These are phyloP conservation scores for Golubevia pallescens DNA, from an alignment of 1,284 basidiomycete species.

Conservation along the genomic window DNA sequence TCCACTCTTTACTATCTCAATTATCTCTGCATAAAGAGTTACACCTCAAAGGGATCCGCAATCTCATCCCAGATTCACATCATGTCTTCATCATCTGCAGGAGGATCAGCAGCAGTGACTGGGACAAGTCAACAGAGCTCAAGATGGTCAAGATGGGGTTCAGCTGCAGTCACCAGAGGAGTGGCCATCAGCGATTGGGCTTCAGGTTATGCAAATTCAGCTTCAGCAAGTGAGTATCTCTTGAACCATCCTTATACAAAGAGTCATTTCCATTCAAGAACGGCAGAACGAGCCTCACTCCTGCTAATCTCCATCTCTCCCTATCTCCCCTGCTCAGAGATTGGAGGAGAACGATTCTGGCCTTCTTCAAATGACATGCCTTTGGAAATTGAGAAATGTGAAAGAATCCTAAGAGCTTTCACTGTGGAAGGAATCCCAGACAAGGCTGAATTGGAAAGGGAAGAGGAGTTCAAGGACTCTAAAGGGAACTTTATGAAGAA, in stretches of 20 bases:
- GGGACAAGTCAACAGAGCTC: not conserved
- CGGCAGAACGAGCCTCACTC: no score
- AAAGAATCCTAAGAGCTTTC: conserved; percentile 67
- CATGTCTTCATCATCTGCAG: not conserved
- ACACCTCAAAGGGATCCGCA: not conserved
- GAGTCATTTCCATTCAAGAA: no score
- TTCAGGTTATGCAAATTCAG: conserved; percentile 50
- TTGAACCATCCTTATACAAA: no score
- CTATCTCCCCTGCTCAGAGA: conserved; percentile 13
- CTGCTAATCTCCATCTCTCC: no score
- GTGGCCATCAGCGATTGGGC: conserved; percentile 55
- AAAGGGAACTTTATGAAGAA: conserved; percentile 53
- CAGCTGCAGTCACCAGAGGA: conserved; percentile 36
- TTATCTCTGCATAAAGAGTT: no score
- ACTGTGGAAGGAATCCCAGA: conserved; percentile 57
- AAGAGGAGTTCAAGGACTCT: conserved; percentile 18
- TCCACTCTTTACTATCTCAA: no score
- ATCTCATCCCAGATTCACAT: not conserved
- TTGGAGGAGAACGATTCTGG: conserved; percentile 69
- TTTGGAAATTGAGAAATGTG: conserved; percentile 68
- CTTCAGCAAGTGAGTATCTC: conserved; percentile 23
- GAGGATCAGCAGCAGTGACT: not conserved
- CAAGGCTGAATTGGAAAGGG: no score
- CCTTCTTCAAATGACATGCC: conserved; percentile 68
- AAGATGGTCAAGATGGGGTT: conserved; percentile 31